Evolutionary conservation across 2,329 filamentous ascomycete genomes (phyloP).

Genomic region (Sclerotinia subarctica): DNA sequence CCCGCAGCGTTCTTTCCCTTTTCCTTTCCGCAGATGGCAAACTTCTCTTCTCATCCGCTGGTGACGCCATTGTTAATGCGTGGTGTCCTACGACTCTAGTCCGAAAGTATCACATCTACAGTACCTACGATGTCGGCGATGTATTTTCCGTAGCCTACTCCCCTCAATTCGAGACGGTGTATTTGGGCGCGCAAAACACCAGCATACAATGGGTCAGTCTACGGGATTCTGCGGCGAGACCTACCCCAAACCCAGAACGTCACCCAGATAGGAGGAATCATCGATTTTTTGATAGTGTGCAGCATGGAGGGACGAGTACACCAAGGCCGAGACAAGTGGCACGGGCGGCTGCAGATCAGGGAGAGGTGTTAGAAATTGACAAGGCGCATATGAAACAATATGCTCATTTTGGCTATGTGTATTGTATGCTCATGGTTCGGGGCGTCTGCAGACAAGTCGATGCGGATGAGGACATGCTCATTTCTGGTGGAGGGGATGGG

Average conservation of each 20-base stretch:
- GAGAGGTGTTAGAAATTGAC: conserved; percentile 75
- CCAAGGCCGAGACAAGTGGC: conserved; percentile 52
- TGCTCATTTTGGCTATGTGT: conserved; percentile 92
- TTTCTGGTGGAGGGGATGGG: conserved; percentile 91
- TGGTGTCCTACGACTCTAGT: conserved; percentile 79
- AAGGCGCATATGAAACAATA: conserved; percentile 79
- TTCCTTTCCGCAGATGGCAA: conserved; percentile 70
- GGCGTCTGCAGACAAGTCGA: conserved; percentile 66
- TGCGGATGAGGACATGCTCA: conserved; percentile 72
- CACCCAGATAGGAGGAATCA: conserved; percentile 78
- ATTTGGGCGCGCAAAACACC: conserved; percentile 90
- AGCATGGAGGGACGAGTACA: conserved; percentile 77
- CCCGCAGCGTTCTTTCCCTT: conserved; percentile 84
- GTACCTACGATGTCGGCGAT: conserved; percentile 90
- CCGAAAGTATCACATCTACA: conserved; percentile 85
- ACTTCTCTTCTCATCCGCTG: conserved; percentile 86
- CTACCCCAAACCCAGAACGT: conserved; percentile 58
- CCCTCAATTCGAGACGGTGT: conserved; percentile 72
- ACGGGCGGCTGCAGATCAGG: conserved; percentile 50
- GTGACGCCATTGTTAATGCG: conserved; percentile 90
- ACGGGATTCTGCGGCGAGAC: conserved; percentile 58
- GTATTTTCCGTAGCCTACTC: conserved; percentile 95
- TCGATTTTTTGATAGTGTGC: conserved; percentile 90
- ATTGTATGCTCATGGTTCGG: conserved; percentile 86
- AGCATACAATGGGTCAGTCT: conserved; percentile 91